These are phyloP conservation scores for Uronychia binucleata DNA, from an alignment of 73 alveolate genomes.

Conservation along the genomic window DNA sequence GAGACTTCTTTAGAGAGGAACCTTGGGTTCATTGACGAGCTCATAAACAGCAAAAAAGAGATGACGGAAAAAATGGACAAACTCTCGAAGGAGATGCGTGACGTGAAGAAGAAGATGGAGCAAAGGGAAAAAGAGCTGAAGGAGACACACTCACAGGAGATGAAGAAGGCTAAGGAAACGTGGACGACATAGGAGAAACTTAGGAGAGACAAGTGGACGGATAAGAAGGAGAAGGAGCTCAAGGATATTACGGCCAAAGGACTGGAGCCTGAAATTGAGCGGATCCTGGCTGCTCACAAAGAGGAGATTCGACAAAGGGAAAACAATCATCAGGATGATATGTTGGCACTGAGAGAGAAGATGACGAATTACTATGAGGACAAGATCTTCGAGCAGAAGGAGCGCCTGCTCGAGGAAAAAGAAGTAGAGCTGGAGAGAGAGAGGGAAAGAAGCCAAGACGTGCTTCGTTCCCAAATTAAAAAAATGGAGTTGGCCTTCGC, in stretches of 20 bases:
- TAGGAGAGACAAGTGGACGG: conserved; percentile 70
- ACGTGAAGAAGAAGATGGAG: conserved; percentile 53
- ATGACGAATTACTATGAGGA: background rate
- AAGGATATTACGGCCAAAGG: conserved; percentile 74
- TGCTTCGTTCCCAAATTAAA: background rate
- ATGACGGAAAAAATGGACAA: conserved; percentile 55
- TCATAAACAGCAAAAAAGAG: conserved; percentile 58
- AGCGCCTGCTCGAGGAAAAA: background rate
- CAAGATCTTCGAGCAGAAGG: background rate
- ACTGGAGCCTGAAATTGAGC: conserved; percentile 67
- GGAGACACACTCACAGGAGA: conserved; percentile 58
- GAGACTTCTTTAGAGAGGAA: background rate
- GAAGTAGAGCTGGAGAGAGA: background rate
- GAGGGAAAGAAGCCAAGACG: background rate
- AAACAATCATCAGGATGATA: conserved; percentile 32
- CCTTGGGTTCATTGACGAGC: conserved; percentile 51
- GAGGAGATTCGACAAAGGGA: conserved; percentile 47
- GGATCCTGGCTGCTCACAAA: conserved; percentile 61
- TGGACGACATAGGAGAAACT: conserved; percentile 70
- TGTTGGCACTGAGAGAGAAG: background rate
- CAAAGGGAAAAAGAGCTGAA: conserved; percentile 61
- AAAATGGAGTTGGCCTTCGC: background rate
- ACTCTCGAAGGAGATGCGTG: conserved; percentile 50
- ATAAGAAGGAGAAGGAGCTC: conserved; percentile 61
- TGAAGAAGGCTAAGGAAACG: conserved; percentile 63